Base-by-base conservation (phyloP, 441 rosid genomes). In the Gossypium armourianum region DNA sequence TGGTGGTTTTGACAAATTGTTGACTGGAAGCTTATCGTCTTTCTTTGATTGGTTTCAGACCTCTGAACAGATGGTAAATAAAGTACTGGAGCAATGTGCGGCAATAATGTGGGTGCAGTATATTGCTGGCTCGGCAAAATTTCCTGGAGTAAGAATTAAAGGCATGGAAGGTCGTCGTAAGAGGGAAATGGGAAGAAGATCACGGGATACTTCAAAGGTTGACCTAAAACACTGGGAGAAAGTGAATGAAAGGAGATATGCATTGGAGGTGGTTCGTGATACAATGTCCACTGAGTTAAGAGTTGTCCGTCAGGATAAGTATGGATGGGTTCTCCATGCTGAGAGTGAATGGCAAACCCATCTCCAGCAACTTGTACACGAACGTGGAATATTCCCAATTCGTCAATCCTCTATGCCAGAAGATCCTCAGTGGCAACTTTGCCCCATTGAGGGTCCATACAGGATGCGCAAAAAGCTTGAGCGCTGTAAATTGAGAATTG, bases 291-390 rank as follows among this genome's bases (percentile, higher is more conserved):
- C 99, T 64, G 99, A 93, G 88, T 86, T 96, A 71, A 86, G 99
- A 83, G 97, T 96, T 82, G 92, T 96, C 72, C 96, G 99, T 71
- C 99, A 96, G 83, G 97, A 93, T 77, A 96, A 96, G 83, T 96
- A 96, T 79, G 99, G 99, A 69, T 96, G 99, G 99, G 91, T 96
- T 82, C 95, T 96, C 60, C 98, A 96, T 83, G 99, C 99, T 71
- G 99, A 93, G 85, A 96, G 98, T 53, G 97, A 88, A 85, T 96
- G 99, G 99, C 96, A 96, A 79, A 94, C 88, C 40, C 97, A 92
- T 82, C 95, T 96, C 63, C 98, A 90, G 80, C 97, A 96, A 80
- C 96, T 96, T 81, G 94, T 96, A 57, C 99, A 96, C 71, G 98
- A 93, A 79, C 88, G 97, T 13, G 99, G 99, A 67, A 88, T 93